Evolutionary conservation across 2,329 filamentous ascomycete genomes (phyloP), one percentile per base, ranked within the genome.

Genomic region (Curvularia spicifera): DNA sequence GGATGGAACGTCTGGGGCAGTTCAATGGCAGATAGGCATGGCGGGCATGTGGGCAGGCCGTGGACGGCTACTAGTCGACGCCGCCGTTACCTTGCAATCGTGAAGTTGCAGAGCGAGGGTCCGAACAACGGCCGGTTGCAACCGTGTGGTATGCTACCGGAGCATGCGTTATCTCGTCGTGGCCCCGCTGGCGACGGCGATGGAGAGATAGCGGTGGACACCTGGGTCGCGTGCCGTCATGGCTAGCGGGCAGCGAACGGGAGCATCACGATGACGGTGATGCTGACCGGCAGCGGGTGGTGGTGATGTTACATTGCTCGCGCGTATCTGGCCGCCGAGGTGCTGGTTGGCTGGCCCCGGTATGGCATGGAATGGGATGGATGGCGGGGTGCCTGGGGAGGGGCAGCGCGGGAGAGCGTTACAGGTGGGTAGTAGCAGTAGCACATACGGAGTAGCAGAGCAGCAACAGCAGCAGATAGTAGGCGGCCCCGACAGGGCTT

Each of bases 71-170:
- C 33, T 63, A 47, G 71, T 69, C 65, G 70, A 67, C 66, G 54
- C 72, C 63, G 72, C 71, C 24, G 61, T 72, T 71, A 72, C 72
- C 70, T 71, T 67, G 59, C 63, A 66, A 62, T 64, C 67, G 70
- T 72, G 50, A 45, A 56, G 59, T 60, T 44, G 24, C 42, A 44
- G 13, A 44, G 15, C 42, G 13, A n/a, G 54, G 33, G 59, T 49
- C 50, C 42, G 49, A 46, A 20, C 35, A 37, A 42, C 43, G 55
- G 39, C 45, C 39, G 56, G 52, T 44, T 52, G 56, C 56, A 64
- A 60, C 64, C 52, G 68, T 71, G 67, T 63, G 51, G 45, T 20
- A 51, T 46, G 56, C 40, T 67, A 73, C 70, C 47, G 58, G 67
- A 67, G 60, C 69, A 71, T 66, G 59, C 29, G 42, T 53, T 35